Evolutionary conservation across 148 eudicot genomes (phyloP).

Genomic region (Rhododendron molle): DNA sequence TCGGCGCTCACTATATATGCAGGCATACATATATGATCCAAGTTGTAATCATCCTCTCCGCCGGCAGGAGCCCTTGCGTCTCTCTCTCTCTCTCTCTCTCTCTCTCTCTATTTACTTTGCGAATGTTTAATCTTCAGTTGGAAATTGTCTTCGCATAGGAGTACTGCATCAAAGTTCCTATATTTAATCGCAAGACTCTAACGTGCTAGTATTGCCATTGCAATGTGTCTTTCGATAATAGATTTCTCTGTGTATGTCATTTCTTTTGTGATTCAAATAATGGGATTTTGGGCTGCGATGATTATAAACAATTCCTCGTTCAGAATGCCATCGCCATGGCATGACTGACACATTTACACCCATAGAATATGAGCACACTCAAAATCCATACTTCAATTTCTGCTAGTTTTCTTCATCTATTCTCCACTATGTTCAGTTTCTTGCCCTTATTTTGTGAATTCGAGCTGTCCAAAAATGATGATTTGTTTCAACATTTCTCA

Average conservation of each 20-base stretch:
- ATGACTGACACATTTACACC: constrained; percentile 66
- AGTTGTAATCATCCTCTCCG: not conserved
- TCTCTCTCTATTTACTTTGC: not conserved
- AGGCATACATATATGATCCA: too few relatives aligned
- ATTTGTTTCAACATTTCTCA: not conserved
- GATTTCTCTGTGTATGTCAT: not conserved
- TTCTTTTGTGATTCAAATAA: not conserved
- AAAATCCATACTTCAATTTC: not conserved
- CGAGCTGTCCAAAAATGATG: not conserved
- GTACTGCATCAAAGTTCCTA: not conserved
- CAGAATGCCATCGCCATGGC: constrained; percentile 55
- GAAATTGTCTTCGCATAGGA: not conserved
- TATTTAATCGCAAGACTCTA: not conserved
- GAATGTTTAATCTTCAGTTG: not conserved
- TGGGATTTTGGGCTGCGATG: constrained; percentile 30
- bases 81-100: not conserved
- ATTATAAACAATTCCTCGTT: constrained; percentile 70
- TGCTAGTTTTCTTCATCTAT: not conserved
- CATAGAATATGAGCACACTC: constrained; percentile 65
- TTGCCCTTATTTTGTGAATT: not conserved
- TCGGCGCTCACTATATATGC: not conserved
- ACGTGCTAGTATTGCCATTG: not conserved
- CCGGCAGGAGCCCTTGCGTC: not conserved
- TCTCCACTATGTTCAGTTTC: not conserved
- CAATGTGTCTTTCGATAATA: not conserved